phyloP scores from a whole-genome alignment of 257 asterid species.

The Solanum stenotomum region DNA sequence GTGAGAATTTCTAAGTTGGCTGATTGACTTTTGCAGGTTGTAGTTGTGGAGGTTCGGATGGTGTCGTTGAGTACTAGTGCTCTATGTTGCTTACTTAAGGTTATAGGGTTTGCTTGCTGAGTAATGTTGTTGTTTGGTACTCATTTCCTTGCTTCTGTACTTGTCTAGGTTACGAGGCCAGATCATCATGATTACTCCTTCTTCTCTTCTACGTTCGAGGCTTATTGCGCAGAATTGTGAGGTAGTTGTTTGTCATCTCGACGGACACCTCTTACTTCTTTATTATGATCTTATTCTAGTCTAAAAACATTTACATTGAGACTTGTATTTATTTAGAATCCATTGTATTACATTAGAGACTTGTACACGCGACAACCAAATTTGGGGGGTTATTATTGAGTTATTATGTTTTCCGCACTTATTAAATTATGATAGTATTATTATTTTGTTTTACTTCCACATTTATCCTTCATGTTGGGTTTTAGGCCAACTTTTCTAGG shows the following conservation, averaged over 20 bases:
- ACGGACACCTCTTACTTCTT: background rate
- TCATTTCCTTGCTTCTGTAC: background rate
- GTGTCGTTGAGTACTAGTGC: background rate
- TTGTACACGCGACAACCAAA: too few relatives aligned
- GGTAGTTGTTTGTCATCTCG: background rate
- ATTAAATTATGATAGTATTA: too few relatives aligned
- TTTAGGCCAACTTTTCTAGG: too few relatives aligned
- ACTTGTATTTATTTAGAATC: background rate
- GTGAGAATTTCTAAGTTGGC: background rate
- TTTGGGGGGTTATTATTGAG: too few relatives aligned
- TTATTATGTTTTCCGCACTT: too few relatives aligned
- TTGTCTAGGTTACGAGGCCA: background rate
- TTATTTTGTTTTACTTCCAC: too few relatives aligned
- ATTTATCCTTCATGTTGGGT: too few relatives aligned
- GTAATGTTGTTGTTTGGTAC: background rate
- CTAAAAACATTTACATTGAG: too few relatives aligned
- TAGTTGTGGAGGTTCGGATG: background rate
- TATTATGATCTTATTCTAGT: background rate
- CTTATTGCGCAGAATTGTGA: background rate
- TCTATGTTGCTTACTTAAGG: background rate
- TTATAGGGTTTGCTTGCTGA: background rate
- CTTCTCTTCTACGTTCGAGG: background rate
- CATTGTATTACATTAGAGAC: too few relatives aligned
- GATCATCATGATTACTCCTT: background rate
- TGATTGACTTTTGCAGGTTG: background rate